Percentiles rank a stretch among this genome's conserved stretches.
Evolutionary conservation across 2,329 filamentous ascomycete genomes (phyloP).

Genomic region (Aureobasidium uvarum): DNA sequence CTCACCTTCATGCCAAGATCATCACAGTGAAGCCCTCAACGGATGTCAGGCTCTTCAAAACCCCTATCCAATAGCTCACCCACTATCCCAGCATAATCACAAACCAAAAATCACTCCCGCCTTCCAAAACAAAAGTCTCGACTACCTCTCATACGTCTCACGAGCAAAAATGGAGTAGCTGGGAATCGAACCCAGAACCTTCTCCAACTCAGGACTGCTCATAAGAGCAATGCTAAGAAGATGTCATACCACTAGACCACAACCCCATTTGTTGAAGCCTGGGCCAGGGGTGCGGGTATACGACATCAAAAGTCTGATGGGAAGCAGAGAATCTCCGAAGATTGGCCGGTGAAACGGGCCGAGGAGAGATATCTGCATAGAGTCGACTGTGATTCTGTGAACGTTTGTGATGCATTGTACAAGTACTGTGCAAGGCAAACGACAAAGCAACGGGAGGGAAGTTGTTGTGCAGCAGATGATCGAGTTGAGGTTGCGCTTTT

Average conservation of each 20-base stretch:
- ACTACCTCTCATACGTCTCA: not conserved
- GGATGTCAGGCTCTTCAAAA: too few relatives aligned
- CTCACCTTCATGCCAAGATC: too few relatives aligned
- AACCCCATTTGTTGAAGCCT: slow-evolving; percentile 2
- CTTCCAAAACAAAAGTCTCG: not conserved
- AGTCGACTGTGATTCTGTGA: not conserved
- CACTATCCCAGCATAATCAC: too few relatives aligned
- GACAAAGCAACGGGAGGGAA: too few relatives aligned
- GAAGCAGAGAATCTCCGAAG: not conserved
- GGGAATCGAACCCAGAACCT: slow-evolving; percentile 25
- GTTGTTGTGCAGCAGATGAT: too few relatives aligned
- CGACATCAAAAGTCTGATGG: not conserved
- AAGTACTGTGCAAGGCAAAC: too few relatives aligned
- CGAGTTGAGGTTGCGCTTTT: too few relatives aligned
- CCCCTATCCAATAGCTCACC: too few relatives aligned
- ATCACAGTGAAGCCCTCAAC: too few relatives aligned
- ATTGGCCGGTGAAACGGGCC: not conserved
- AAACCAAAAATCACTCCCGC: too few relatives aligned
- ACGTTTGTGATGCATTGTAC: too few relatives aligned
- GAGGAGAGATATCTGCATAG: not conserved
- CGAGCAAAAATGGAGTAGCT: slow-evolving; percentile 11
- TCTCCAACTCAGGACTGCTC: slow-evolving; percentile 21
- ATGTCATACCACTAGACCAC: slow-evolving; percentile 25
- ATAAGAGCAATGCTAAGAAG: slow-evolving; percentile 18
- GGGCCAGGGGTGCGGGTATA: not conserved